Percentiles rank a stretch among this genome's conserved stretches.
Conservation (phyloP, 441 rosid species). For the Sinapis alba region DNA sequence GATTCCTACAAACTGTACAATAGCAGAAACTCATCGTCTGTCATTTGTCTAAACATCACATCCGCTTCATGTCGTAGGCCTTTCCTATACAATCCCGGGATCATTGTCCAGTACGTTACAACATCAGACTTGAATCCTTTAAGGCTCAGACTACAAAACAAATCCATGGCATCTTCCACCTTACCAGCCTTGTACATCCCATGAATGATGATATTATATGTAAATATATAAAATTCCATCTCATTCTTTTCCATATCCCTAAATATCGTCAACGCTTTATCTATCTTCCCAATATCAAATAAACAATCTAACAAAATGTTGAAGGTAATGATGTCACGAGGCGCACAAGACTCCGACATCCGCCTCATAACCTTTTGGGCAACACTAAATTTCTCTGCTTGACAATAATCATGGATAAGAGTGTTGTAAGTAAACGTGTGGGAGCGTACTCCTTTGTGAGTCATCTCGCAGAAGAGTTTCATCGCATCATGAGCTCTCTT, state of each 20-base stretch:
- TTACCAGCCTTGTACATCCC: conserved; percentile 15
- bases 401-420: conserved; percentile 20
- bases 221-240: background rate
- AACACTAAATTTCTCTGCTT: background rate
- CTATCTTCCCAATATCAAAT: conserved; percentile 3
- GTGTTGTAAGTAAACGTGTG: conserved; percentile 32
- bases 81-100: conserved; percentile 28
- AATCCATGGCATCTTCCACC: background rate
- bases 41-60: conserved; percentile 29
- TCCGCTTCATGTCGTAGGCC: background rate
- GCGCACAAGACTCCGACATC: background rate
- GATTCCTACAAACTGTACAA: background rate
- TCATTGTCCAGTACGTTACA: conserved; percentile 18
- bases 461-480: conserved; percentile 30
- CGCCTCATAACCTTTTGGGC: background rate
- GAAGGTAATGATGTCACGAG: background rate
- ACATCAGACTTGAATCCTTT: background rate
- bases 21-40: background rate
- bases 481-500: conserved; percentile 29
- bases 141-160: background rate
- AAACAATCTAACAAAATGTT: background rate
- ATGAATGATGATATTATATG: background rate
- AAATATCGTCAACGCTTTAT: background rate
- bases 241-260: background rate
- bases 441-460: conserved; percentile 8